These are phyloP conservation scores for Podila epigama DNA, from an alignment of 192 early-diverging fungal genomes.

Conservation along the genomic window DNA sequence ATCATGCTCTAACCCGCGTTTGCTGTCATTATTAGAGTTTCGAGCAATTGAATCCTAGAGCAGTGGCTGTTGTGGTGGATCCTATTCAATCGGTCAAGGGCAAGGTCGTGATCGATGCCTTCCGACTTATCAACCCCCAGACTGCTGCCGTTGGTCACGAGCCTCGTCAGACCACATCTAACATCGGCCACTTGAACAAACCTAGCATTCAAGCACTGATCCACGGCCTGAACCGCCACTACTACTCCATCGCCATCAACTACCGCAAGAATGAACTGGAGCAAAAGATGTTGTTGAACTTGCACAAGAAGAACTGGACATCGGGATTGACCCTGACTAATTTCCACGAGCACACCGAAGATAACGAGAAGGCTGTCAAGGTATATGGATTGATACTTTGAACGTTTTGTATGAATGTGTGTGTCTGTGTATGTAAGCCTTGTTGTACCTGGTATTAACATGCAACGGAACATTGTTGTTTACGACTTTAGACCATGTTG, in stretches of 20 bases:
- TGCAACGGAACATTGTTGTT: too few relatives aligned
- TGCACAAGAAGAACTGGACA: constrained; percentile 99
- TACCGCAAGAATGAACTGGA: constrained; percentile 99
- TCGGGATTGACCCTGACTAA: constrained; percentile 86
- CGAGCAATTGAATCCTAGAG: constrained; percentile 90
- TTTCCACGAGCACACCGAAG: constrained; percentile 81
- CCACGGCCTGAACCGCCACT: constrained; percentile 98
- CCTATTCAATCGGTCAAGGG: constrained; percentile 99
- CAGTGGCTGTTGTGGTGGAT: constrained; percentile 98
- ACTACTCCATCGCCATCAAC: constrained; percentile 99
- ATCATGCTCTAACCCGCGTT: too few relatives aligned
- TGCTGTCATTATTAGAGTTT: too few relatives aligned
- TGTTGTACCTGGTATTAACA: too few relatives aligned
- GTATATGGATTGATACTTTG: too few relatives aligned
- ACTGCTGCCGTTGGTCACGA: constrained; percentile 86
- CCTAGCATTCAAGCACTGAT: constrained; percentile 97
- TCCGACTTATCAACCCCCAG: constrained; percentile 95
- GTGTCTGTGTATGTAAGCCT: too few relatives aligned
- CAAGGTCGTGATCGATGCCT: constrained; percentile 99
- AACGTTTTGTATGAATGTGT: too few relatives aligned
- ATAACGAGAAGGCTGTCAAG: constrained; percentile 88
- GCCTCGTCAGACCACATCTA: constrained; percentile 97
- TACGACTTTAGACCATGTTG: constrained; percentile 76
- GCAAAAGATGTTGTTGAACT: constrained; percentile 98
- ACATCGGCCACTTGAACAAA: constrained; percentile 98